A percentile compares a stretch with the other conserved stretches of the same genome.
Conservation (phyloP, 257 asterid species). For the Ligustrum vulgare region DNA sequence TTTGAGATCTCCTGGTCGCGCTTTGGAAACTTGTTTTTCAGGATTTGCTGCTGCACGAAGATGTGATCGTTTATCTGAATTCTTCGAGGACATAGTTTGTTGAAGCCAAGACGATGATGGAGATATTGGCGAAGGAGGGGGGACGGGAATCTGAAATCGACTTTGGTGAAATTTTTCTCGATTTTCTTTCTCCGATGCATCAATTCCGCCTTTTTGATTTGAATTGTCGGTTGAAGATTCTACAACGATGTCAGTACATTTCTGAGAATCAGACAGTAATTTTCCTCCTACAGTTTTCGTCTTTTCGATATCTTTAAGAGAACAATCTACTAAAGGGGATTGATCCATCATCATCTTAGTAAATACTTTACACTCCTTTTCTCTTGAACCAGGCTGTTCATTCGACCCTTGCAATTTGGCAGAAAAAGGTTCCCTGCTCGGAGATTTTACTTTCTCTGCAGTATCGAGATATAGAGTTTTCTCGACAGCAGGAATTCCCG, state of each 20-base stretch:
- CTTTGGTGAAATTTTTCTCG: slow-evolving; percentile 14
- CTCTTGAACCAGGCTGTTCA: slow-evolving; percentile 17
- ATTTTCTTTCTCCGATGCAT: slow-evolving; percentile 16
- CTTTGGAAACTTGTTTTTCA: slow-evolving; percentile 30
- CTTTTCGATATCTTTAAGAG: slow-evolving; percentile 31
- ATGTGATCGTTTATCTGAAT: slow-evolving; percentile 9
- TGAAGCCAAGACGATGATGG: slow-evolving; percentile 89
- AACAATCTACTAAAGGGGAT: slow-evolving; percentile 27
- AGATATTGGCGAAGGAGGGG: slow-evolving; percentile 77
- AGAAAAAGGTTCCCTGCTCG: slow-evolving; percentile 30
- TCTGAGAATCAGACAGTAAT: slow-evolving; percentile 23
- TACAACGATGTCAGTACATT: slow-evolving; percentile 20
- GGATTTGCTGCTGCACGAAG: slow-evolving; percentile 28
- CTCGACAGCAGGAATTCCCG: slow-evolving; percentile 40
- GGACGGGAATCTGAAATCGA: slow-evolving; percentile 33
- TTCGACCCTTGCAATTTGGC: slow-evolving; percentile 21
- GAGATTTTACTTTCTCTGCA: slow-evolving; percentile 38
- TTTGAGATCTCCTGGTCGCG: slow-evolving; percentile 38
- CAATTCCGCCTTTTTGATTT: slow-evolving; percentile 8
- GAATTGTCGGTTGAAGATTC: slow-evolving; percentile 20
- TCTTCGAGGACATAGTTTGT: slow-evolving; percentile 54
- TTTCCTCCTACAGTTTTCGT: slow-evolving; percentile 19
- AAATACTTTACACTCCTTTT: slow-evolving; percentile 23
- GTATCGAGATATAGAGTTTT: slow-evolving; percentile 66
- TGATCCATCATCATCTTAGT: slow-evolving; percentile 30